Evolutionary conservation across 139 green algal species (phyloP), one percentile per base, ranked within the genome.

Genomic region (Cymbomonas tetramitiformis): DNA sequence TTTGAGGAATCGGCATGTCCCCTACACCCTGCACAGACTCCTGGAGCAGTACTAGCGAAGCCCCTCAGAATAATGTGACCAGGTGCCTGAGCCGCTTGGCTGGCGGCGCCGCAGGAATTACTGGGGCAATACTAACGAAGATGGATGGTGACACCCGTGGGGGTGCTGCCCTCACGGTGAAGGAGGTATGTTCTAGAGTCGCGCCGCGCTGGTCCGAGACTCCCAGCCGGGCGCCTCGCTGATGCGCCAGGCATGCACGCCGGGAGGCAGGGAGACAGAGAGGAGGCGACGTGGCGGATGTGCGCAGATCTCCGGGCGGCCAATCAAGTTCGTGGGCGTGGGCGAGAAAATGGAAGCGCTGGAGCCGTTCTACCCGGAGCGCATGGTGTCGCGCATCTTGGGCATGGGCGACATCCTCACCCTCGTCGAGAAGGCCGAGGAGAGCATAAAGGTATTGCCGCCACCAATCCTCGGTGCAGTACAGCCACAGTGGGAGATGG

Each of bases 301-400:
- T 84, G n/a, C 69, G 7, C n/a, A n/a, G n/a, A n/a, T n/a, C n/a
- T n/a, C n/a, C n/a, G 88, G 90, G 9, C 84, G 84, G 68, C 91
- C 91, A 52, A 96, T 98, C 72, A 98, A 98, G 77, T 98, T 97
- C 70, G 79, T 94, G 64, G 88, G 90, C 12, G 86, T 81, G 28
- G 91, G 91, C 5, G 91, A 98, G 81, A 92, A 85, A 67, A 86
- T 98, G 82, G 84, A 91, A 26, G 81, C 78, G 18, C 71, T 98
- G 47, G 91, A 98, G 75, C 83, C 82, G 5, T 98, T 98, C 69
- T 98, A 94, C 74, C 91, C 91, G 0, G 91, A 98, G 59, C 78
- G 91, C 41, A 94, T 95, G 78, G 78, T 88, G 10, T 73, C 64
- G 8, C 71, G 91, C 33, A 97, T 98, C 49, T 75, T 98, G 41